Evolutionary conservation across 106 monocot species (phyloP).

Genomic region (Acorus gramineus): DNA sequence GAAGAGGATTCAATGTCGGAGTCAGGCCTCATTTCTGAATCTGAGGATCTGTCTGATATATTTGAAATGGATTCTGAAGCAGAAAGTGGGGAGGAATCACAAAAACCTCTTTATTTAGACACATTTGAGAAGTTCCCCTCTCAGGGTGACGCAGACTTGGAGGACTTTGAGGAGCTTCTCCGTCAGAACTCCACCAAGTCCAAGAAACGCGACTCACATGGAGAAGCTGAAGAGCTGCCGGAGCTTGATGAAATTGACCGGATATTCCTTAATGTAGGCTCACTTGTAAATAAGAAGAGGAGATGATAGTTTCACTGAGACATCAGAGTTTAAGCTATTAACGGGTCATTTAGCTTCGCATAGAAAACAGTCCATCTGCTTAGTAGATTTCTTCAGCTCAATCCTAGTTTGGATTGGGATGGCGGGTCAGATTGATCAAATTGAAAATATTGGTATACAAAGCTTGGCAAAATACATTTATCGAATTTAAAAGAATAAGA

Average conservation of each 20-base stretch:
- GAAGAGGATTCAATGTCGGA: conserved; percentile 21
- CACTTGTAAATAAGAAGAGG: conserved; percentile 53
- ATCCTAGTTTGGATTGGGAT: no score
- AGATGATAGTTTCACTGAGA: conserved; percentile 10
- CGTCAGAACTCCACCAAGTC: conserved; percentile 36
- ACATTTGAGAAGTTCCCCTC: conserved; percentile 49
- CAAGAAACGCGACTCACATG: conserved; percentile 17
- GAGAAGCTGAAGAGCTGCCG: conserved; percentile 33
- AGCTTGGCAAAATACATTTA: no score
- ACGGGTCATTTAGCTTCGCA: no score
- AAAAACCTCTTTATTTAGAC: conserved; percentile 62
- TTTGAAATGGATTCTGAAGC: conserved; percentile 78
- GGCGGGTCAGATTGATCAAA: no score
- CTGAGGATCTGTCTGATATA: conserved; percentile 84
- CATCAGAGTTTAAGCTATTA: no score
- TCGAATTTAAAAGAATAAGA: no score
- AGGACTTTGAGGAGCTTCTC: conserved; percentile 57
- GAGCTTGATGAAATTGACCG: conserved; percentile 81
- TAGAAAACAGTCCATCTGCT: no score
- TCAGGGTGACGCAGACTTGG: conserved; percentile 18
- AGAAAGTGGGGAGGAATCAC: conserved; percentile 23
- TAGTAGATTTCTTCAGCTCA: no score
- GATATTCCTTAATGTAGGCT: conserved; percentile 74
- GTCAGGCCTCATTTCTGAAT: conserved; percentile 35
- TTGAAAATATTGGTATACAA: no score